Base-by-base conservation (phyloP, 148 eudicot species). In the Silene uniflora region DNA sequence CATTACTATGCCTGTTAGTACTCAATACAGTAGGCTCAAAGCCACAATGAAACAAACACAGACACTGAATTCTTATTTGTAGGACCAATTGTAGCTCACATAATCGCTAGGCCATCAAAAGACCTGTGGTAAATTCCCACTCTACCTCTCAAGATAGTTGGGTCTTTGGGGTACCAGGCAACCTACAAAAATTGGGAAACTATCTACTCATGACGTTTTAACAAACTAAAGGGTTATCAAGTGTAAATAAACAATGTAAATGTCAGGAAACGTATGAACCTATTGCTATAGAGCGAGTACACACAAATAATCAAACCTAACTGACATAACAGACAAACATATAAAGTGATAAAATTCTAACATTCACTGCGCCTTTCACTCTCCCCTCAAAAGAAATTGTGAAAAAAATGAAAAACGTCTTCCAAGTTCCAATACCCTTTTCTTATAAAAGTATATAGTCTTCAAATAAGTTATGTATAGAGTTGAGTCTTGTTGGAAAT, bases 61-160 rank as follows among this genome's bases (percentile, higher is more conserved):
- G 18, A 71, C 18, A 71, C 42, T 70, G 61, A 58, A 60, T 5
- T 72, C 47, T 29, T 58, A 16, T 72, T 16, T 58, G 62, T 17
- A 55, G 27, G 62, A 56, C 32, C 74, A 72, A 72, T 10, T 55
- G 8, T 16, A 71, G 54, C 24, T 68, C 39, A 47, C 12, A 18
- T 71, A 52, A 7, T 25, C 21, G 2, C 14, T 52, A 13, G 42
- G 59, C 21, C 39, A 7, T 39, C 52, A 47, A 21, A 69, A 24
- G 52, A 42, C 21, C 6, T 44, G 17, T 9, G 56, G 21, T 3
- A 46, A 21, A 42, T 13, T 58, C 19, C 19, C 14, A 18, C 61
- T 18, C 8, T 18, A 59, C 62, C 23, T 59, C 22, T 17, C 23
- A 59, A 59, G 22, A 59, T 17, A 59, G 22, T 61, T 22, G 44